Conservation (phyloP, 2,329 filamentous ascomycete species). For the Aschersonia sp. region DNA sequence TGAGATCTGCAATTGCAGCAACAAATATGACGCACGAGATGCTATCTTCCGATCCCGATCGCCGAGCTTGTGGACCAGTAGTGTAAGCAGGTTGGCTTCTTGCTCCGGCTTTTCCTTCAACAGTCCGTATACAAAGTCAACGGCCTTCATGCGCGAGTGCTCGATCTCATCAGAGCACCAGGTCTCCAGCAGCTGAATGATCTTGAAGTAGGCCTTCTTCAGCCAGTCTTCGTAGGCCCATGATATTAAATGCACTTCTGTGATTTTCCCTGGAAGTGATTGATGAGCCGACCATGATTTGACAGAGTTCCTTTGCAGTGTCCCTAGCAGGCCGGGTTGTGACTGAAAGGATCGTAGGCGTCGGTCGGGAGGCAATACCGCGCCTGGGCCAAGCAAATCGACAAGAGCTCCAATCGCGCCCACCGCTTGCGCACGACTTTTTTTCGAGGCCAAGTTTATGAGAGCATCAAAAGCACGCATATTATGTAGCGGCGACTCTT, state of each 20-base stretch:
- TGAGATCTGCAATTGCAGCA: slow-evolving; percentile 78
- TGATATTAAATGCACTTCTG: slow-evolving; percentile 63
- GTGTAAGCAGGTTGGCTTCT: slow-evolving; percentile 79
- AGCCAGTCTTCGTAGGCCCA: slow-evolving; percentile 96
- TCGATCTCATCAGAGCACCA: slow-evolving; percentile 96
- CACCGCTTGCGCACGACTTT: slow-evolving; percentile 83
- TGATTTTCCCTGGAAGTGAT: slow-evolving; percentile 57
- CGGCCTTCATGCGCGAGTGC: slow-evolving; percentile 73
- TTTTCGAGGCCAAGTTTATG: slow-evolving; percentile 73
- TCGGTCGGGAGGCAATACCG: slow-evolving; percentile 67
- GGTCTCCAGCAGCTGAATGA: slow-evolving; percentile 78
- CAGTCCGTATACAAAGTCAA: slow-evolving; percentile 85
- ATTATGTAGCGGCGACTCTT: slow-evolving; percentile 92
- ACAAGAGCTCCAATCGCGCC: slow-evolving; percentile 87
- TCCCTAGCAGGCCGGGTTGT: slow-evolving; percentile 62
- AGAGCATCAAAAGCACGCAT: slow-evolving; percentile 78
- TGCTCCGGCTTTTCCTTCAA: slow-evolving; percentile 95
- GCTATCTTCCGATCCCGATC: slow-evolving; percentile 93
- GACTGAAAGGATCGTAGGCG: slow-evolving; percentile 66
- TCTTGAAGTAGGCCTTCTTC: slow-evolving; percentile 84
- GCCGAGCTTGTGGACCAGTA: slow-evolving; percentile 92
- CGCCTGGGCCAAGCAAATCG: slow-evolving; percentile 83
- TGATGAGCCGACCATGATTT: slow-evolving; percentile 54
- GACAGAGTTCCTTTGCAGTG: slow-evolving; percentile 46
- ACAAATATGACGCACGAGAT: slow-evolving; percentile 79